Percentiles rank a stretch among this genome's conserved stretches.
phyloP scores from a whole-genome alignment of 2,329 filamentous ascomycete species.

The Aspergillus oerlinghausenensis region DNA sequence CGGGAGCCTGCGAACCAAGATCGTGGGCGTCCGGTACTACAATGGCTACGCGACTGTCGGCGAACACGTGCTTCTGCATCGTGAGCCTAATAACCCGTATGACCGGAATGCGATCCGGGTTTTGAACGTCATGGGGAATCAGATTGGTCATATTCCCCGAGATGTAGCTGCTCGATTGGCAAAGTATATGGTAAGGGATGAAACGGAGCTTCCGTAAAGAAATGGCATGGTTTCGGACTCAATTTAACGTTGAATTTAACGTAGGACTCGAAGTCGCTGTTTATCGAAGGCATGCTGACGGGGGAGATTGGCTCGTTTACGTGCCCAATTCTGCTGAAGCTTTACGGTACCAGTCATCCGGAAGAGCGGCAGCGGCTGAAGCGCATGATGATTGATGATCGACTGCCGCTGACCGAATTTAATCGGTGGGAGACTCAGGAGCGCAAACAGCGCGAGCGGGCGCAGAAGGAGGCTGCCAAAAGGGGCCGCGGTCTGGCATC shows the following conservation, averaged over 20 bases:
- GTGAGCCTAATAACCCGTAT: slow-evolving; percentile 66
- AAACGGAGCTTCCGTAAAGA: not conserved
- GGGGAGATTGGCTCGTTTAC: slow-evolving; percentile 65
- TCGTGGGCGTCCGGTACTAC: slow-evolving; percentile 62
- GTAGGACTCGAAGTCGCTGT: slow-evolving; percentile 54
- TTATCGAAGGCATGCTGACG: slow-evolving; percentile 65
- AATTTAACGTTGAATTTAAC: slow-evolving; percentile 4
- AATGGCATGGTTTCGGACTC: not conserved
- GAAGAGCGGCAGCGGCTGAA: slow-evolving; percentile 53
- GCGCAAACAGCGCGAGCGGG: slow-evolving; percentile 39
- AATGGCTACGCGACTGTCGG: slow-evolving; percentile 57
- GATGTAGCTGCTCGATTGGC: slow-evolving; percentile 66
- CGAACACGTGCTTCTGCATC: slow-evolving; percentile 58
- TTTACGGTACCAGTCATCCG: slow-evolving; percentile 64
- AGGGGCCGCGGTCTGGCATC: slow-evolving; percentile 22
- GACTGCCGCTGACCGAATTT: slow-evolving; percentile 52
- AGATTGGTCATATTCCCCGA: slow-evolving; percentile 75
- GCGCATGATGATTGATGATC: slow-evolving; percentile 58
- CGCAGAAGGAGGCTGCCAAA: slow-evolving; percentile 38
- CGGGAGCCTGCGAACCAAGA: slow-evolving; percentile 47
- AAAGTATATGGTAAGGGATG: slow-evolving; percentile 59
- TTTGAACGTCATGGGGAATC: slow-evolving; percentile 67
- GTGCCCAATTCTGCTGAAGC: slow-evolving; percentile 64
- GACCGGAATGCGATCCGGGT: slow-evolving; percentile 74
- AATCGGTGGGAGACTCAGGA: slow-evolving; percentile 53